Percentiles rank a stretch among this genome's conserved stretches.
phyloP scores from a whole-genome alignment of 2,329 filamentous ascomycete genomes.

The Graphilbum ipis-grandicollis region DNA sequence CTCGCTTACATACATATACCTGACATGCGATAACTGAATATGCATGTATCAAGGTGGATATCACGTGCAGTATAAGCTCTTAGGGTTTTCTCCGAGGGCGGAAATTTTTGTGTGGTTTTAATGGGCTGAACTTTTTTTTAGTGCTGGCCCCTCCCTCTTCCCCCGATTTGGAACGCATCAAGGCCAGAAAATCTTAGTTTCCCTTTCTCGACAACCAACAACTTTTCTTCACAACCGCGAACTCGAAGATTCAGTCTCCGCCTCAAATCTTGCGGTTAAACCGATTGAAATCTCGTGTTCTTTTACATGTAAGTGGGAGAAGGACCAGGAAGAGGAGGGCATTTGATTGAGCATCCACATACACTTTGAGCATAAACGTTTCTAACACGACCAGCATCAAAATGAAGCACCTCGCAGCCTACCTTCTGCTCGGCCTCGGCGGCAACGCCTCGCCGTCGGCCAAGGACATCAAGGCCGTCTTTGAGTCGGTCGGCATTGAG shows the following conservation, averaged over 20 bases:
- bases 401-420: constrained; percentile 99
- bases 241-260: constrained; percentile 99
- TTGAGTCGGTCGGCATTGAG: constrained; percentile 89
- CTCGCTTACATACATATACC: too few relatives aligned
- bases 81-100: background rate
- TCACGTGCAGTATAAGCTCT: background rate
- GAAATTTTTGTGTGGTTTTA: background rate
- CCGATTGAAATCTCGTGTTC: constrained; percentile 97
- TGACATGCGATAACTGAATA: too few relatives aligned
- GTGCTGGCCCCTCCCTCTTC: background rate
- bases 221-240: constrained; percentile 16
- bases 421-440: constrained; percentile 88
- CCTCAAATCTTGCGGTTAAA: constrained; percentile 83
- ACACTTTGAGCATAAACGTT: background rate
- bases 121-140: constrained; percentile 1
- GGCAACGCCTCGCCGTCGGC: constrained; percentile 83
- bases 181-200: too few relatives aligned
- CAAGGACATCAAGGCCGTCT: constrained; percentile 71
- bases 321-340: too few relatives aligned
- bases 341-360: too few relatives aligned
- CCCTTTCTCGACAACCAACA: too few relatives aligned
- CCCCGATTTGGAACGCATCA: constrained; percentile 1
- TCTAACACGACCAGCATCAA: constrained; percentile 23
- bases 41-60: background rate
- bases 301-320: constrained; percentile 16